These are phyloP conservation scores for Xylaria hypoxylon DNA, from an alignment of 2,329 filamentous ascomycete species.

Conservation along the genomic window DNA sequence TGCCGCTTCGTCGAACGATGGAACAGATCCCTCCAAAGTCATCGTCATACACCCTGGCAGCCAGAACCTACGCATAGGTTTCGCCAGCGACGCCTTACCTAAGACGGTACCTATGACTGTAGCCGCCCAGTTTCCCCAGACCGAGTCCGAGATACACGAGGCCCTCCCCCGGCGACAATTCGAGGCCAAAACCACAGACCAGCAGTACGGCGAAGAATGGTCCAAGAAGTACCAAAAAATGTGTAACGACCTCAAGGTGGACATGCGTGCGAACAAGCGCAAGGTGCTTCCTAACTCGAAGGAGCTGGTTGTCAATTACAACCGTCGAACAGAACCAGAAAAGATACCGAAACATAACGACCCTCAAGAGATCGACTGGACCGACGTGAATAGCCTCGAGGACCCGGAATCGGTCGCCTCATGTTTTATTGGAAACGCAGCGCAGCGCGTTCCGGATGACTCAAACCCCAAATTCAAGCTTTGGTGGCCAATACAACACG, in stretches of 20 bases:
- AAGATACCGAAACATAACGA: conserved; percentile 95
- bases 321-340: conserved; percentile 84
- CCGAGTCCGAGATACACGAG: conserved; percentile 85
- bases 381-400: conserved; percentile 76
- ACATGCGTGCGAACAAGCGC: conserved; percentile 93
- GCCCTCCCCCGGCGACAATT: conserved; percentile 79
- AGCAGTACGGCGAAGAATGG: conserved; percentile 88
- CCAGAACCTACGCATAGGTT: conserved; percentile 92
- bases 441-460: conserved; percentile 87
- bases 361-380: conserved; percentile 94
- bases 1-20: conserved; percentile 66
- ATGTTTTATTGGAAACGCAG: conserved; percentile 84
- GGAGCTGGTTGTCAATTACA: conserved; percentile 94
- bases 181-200: conserved; percentile 73
- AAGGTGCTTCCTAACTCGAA: conserved; percentile 97
- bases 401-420: conserved; percentile 70
- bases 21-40: conserved; percentile 83
- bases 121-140: conserved; percentile 80
- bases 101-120: conserved; percentile 95
- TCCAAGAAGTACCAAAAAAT: conserved; percentile 81
- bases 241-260: conserved; percentile 86
- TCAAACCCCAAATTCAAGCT: conserved; percentile 91
- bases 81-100: conserved; percentile 94
- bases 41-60: conserved; percentile 96
- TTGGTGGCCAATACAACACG: conserved; percentile 89